Evolutionary conservation across 495 filamentous ascomycete genomes (phyloP).

Genomic region (Tuber umbilicatum): DNA sequence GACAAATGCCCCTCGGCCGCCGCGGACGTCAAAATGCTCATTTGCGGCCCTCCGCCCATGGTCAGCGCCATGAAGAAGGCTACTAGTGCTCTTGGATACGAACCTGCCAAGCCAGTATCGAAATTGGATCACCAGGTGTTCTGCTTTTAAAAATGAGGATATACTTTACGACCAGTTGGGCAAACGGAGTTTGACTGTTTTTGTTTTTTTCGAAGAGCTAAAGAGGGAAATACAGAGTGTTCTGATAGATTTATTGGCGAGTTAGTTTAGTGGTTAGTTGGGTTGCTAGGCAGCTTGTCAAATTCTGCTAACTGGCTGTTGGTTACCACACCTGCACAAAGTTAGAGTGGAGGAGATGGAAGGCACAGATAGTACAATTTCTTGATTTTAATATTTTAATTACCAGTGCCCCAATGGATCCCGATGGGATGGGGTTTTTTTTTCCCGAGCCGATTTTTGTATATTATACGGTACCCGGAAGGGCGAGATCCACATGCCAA

Average conservation of each 20-base stretch:
- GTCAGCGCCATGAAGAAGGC: slow-evolving; percentile 95
- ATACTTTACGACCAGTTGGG: slow-evolving; percentile 1
- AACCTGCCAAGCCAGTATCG: slow-evolving; percentile 87
- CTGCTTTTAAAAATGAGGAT: slow-evolving; percentile 63
- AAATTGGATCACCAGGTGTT: slow-evolving; percentile 97
- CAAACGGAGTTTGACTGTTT: neutral
- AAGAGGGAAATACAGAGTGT: neutral
- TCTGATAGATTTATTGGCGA: neutral
- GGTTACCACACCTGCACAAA: neutral
- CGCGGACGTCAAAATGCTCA: slow-evolving; percentile 82
- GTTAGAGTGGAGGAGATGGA: neutral
- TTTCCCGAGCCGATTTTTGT: neutral
- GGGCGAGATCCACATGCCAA: neutral
- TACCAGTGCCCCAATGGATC: neutral
- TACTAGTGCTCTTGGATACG: slow-evolving; percentile 76
- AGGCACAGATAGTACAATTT: neutral
- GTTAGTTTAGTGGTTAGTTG: neutral
- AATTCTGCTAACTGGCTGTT: neutral
- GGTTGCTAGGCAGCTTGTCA: neutral
- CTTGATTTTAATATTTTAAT: neutral
- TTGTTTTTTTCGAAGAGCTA: neutral
- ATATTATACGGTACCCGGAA: neutral
- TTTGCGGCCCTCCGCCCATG: slow-evolving; percentile 96
- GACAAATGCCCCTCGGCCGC: slow-evolving; percentile 77
- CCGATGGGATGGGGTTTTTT: neutral